Evolutionary conservation across 768 basidiomycete species (phyloP).

Genomic region (Solioccasus polychromus): DNA sequence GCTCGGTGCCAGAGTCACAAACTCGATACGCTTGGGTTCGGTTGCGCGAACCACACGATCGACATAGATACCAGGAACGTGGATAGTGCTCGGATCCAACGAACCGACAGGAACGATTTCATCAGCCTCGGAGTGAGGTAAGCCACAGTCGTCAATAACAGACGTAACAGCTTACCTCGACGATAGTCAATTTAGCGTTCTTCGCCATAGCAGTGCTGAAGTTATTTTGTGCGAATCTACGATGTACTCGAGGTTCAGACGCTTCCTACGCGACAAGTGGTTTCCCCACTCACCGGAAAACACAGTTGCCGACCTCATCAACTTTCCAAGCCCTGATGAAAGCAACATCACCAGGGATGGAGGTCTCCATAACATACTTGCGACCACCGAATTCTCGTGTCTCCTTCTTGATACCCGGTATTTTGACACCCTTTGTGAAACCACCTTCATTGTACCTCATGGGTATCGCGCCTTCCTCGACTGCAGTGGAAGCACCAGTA

Average conservation of each 20-base stretch:
- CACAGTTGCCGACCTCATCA: slow-evolving; percentile 86
- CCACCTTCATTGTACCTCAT: slow-evolving; percentile 77
- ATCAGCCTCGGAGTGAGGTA: slow-evolving; percentile 58
- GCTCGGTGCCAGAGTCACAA: slow-evolving; percentile 61
- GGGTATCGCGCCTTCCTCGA: slow-evolving; percentile 77
- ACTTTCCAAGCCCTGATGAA: slow-evolving; percentile 91
- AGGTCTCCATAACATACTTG: slow-evolving; percentile 77
- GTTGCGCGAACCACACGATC: slow-evolving; percentile 84
- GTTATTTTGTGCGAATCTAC: slow-evolving; percentile 83
- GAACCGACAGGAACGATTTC: slow-evolving; percentile 82
- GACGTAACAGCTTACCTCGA: slow-evolving; percentile 56
- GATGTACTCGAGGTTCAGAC: not conserved
- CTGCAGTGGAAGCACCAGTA: slow-evolving; percentile 81
- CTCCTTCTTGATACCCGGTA: slow-evolving; percentile 77
- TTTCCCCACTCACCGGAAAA: slow-evolving; percentile 64
- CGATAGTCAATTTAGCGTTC: slow-evolving; percentile 85
- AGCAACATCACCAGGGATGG: slow-evolving; percentile 78
- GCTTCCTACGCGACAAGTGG: not conserved
- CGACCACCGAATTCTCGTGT: slow-evolving; percentile 73
- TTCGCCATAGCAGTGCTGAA: slow-evolving; percentile 86
- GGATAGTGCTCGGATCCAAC: slow-evolving; percentile 78
- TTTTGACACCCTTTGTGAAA: slow-evolving; percentile 62
- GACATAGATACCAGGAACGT: slow-evolving; percentile 83
- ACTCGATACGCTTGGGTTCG: slow-evolving; percentile 74
- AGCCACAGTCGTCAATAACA: slow-evolving; percentile 4